phyloP scores from a whole-genome alignment of 2,329 filamentous ascomycete species.

The Fusarium setosum region DNA sequence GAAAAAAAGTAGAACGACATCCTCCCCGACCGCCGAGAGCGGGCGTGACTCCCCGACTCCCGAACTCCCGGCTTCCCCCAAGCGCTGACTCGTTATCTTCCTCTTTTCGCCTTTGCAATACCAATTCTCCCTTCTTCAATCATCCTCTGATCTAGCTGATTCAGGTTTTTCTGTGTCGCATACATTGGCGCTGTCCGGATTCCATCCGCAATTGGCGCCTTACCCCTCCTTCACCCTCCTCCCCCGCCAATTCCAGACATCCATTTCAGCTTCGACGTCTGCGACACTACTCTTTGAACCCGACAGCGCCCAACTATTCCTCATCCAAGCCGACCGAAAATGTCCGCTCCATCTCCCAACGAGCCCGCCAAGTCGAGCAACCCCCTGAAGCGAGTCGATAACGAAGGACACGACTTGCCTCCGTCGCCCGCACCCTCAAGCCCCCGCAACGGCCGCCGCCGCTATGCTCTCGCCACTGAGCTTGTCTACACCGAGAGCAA shows the following conservation, averaged over 20 bases:
- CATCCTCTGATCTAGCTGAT: conserved; percentile 4
- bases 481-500: conserved; percentile 95
- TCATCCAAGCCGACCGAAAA: conserved; percentile 13
- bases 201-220: background rate
- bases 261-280: background rate
- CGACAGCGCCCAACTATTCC: background rate
- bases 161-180: background rate
- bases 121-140: conserved; percentile 17
- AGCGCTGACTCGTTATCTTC: conserved; percentile 24
- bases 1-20: conserved; percentile 16
- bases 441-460: conserved; percentile 81
- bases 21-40: conserved; percentile 41
- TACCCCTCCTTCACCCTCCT: conserved; percentile 1
- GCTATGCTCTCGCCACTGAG: conserved; percentile 95
- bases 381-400: conserved; percentile 72
- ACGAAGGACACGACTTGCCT: conserved; percentile 86
- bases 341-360: conserved; percentile 39
- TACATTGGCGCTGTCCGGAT: background rate
- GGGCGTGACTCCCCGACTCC: conserved; percentile 44
- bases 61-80: conserved; percentile 28
- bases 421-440: conserved; percentile 94
- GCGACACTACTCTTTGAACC: background rate
- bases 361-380: conserved; percentile 50
- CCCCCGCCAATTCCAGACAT: conserved; percentile 10
- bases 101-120: conserved; percentile 9